Conservation (phyloP, 495 filamentous ascomycete genomes). For the Neurospora sp. region DNA sequence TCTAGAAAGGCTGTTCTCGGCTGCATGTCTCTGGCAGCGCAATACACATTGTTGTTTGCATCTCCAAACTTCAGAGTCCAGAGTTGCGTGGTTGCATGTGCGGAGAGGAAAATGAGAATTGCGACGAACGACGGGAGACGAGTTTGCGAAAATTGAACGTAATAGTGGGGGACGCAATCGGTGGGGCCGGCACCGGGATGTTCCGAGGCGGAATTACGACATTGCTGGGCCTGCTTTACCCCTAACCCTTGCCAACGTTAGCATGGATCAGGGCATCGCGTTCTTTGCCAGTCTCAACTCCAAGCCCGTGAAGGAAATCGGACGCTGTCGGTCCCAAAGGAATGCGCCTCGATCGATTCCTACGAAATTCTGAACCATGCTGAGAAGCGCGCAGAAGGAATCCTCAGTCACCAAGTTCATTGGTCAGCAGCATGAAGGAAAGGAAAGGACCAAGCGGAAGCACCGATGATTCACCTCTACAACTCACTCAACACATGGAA, state of each 20-base stretch:
- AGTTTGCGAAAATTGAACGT: neutral
- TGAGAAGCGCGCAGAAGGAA: neutral
- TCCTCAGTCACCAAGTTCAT: neutral
- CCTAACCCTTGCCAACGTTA: neutral
- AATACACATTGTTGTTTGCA: neutral
- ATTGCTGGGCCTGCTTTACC: neutral
- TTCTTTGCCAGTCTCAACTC: neutral
- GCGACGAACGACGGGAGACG: neutral
- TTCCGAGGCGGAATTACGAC: neutral
- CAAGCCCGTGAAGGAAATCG: neutral
- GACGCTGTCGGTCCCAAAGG: neutral
- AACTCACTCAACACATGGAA: neutral
- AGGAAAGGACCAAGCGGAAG: neutral
- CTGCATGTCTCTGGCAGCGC: neutral
- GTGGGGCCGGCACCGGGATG: neutral
- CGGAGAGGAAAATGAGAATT: neutral
- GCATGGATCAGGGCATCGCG: neutral
- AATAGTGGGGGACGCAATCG: neutral
- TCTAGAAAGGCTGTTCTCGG: neutral
- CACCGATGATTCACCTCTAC: neutral
- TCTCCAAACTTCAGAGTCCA: neutral
- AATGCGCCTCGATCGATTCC: neutral
- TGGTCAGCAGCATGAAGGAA: neutral
- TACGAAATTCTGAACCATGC: neutral
- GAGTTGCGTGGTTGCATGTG: neutral